Percentiles rank a stretch among this genome's conserved stretches.
phyloP scores from a whole-genome alignment of 2,329 filamentous ascomycete species.

The Fusarium denticulatum region DNA sequence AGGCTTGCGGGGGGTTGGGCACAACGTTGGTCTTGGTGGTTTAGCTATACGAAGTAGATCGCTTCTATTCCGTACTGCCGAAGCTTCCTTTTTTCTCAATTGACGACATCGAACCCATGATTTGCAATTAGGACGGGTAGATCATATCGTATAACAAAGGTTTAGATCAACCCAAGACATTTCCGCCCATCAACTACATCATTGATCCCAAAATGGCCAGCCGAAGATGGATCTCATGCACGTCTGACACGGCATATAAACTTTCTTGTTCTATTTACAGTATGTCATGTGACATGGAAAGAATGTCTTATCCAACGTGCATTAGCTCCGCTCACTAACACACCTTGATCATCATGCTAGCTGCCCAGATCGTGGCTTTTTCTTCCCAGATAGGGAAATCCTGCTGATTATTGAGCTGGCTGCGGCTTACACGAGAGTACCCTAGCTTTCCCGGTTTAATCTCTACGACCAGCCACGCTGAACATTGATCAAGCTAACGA shows the following conservation, averaged over 20 bases:
- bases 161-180: neutral
- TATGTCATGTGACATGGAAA: neutral
- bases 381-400: conserved; percentile 14
- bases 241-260: conserved; percentile 19
- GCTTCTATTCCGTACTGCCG: neutral
- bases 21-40: neutral
- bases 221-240: conserved; percentile 12
- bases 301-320: conserved; percentile 3
- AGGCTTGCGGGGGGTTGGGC: conserved; percentile 7
- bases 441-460: neutral
- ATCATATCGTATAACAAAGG: neutral
- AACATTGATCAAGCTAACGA: too few relatives aligned
- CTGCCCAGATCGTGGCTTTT: neutral
- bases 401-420: neutral
- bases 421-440: neutral
- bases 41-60: neutral
- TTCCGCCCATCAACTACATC: conserved; percentile 20
- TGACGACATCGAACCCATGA: neutral
- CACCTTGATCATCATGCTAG: neutral
- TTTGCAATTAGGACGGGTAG: neutral
- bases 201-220: neutral
- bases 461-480: neutral
- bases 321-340: conserved; percentile 3
- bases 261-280: conserved; percentile 15
- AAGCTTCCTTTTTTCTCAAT: neutral